Percentiles rank a stretch among this genome's conserved stretches.
Conservation (phyloP, 495 filamentous ascomycete species). For the Annulohypoxylon bovei region DNA sequence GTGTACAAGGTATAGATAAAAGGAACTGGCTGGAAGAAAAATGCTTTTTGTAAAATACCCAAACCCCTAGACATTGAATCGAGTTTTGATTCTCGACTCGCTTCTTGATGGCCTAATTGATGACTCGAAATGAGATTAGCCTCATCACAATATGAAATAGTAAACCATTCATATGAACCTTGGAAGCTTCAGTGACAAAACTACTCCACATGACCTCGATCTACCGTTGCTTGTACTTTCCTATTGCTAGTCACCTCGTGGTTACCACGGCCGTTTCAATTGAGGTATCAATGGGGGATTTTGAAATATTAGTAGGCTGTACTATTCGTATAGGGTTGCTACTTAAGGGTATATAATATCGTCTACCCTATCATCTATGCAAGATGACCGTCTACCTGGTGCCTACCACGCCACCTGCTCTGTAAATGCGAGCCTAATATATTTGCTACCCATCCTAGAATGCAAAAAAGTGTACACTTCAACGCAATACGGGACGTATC, state of each 20-base stretch:
- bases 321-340: neutral
- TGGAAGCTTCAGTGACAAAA: neutral
- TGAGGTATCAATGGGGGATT: neutral
- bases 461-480: conserved; percentile 4
- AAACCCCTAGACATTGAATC: neutral
- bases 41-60: conserved; percentile 10
- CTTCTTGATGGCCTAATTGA: neutral
- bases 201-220: neutral
- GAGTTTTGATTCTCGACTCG: neutral
- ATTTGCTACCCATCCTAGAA: neutral
- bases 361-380: neutral
- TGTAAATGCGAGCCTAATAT: conserved; percentile 4
- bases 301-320: neutral
- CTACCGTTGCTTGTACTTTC: neutral
- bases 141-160: neutral
- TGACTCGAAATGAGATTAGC: neutral
- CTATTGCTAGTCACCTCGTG: neutral
- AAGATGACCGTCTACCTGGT: neutral
- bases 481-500: neutral
- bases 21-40: neutral
- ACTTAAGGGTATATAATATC: neutral
- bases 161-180: neutral
- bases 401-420: neutral
- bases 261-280: neutral
- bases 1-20: conserved; percentile 25